Conservation (phyloP, 202 grass and related monocot genomes). For the Elaeis oleifera region DNA sequence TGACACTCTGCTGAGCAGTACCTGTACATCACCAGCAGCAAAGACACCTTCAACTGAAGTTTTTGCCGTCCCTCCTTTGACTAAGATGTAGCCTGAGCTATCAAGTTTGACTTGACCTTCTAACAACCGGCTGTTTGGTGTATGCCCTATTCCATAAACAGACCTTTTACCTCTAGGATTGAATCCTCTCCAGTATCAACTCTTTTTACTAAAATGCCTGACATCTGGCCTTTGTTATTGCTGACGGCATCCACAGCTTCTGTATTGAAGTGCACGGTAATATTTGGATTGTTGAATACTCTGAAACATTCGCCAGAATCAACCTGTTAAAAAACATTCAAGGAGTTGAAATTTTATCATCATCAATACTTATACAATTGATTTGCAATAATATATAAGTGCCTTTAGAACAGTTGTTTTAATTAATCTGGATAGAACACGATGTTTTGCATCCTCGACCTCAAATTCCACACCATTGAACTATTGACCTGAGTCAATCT, state of each 20-base stretch:
- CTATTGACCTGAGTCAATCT: too few relatives aligned
- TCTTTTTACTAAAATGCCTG: slow-evolving; percentile 69
- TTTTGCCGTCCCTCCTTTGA: slow-evolving; percentile 70
- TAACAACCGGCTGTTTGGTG: slow-evolving; percentile 86
- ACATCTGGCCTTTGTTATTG: slow-evolving; percentile 89
- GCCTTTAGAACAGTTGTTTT: slow-evolving; percentile 36
- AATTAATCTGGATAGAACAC: slow-evolving; percentile 22
- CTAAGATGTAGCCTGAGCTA: slow-evolving; percentile 69
- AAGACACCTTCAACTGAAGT: slow-evolving; percentile 93
- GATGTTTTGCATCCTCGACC: too few relatives aligned
- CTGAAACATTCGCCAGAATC: slow-evolving; percentile 99
- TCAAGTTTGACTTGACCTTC: slow-evolving; percentile 89
- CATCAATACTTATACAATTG: slow-evolving; percentile 53
- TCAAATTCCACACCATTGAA: too few relatives aligned
- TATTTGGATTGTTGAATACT: slow-evolving; percentile 95
- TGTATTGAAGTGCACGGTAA: slow-evolving; percentile 97
- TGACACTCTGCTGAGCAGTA: slow-evolving; percentile 7
- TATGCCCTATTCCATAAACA: slow-evolving; percentile 97
- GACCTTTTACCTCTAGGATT: slow-evolving; percentile 81
- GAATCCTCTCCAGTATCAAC: slow-evolving; percentile 57
- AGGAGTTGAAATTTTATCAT: slow-evolving; percentile 74
- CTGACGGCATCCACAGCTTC: slow-evolving; percentile 77
- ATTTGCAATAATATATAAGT: slow-evolving; percentile 29
- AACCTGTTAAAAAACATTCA: slow-evolving; percentile 99
- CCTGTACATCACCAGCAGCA: slow-evolving; percentile 99